Percentiles rank a stretch among this genome's conserved stretches.
Conservation (phyloP, 345 rosid species). For the Psidium guajava region DNA sequence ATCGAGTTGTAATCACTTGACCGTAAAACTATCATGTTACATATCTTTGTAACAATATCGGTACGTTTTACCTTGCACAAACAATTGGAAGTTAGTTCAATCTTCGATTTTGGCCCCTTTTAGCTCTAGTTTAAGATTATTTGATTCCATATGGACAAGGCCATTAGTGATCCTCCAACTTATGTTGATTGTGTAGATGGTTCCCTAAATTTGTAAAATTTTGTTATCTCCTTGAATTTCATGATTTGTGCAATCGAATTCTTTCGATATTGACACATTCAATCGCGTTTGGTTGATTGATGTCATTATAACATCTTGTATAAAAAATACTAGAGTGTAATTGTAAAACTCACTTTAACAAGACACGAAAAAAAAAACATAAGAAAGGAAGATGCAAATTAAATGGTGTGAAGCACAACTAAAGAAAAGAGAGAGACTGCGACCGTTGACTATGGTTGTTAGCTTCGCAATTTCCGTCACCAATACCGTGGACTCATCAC, state of each 20-base stretch:
- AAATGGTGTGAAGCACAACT: neutral
- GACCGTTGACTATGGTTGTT: neutral
- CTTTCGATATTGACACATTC: neutral
- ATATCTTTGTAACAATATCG: neutral
- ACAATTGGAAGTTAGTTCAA: neutral
- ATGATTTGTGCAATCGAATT: neutral
- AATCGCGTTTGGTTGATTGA: neutral
- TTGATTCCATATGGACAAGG: neutral
- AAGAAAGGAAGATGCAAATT: neutral
- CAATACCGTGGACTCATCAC: neutral
- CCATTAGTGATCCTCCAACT: neutral
- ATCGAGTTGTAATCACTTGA: neutral
- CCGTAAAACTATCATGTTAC: neutral
- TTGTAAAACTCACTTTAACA: neutral
- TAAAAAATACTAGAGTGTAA: neutral
- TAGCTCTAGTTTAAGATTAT: neutral
- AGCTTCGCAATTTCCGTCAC: neutral
- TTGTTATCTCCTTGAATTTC: neutral
- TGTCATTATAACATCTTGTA: neutral
- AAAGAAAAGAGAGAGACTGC: neutral
- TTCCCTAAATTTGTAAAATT: neutral
- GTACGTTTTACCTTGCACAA: neutral
- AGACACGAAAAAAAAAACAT: neutral
- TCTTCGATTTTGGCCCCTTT: neutral
- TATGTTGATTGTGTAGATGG: neutral